A percentile compares a stretch with the other conserved stretches of the same genome.
Evolutionary conservation across 2,329 filamentous ascomycete genomes (phyloP).

Genomic region (Paracamarosporium sp.): DNA sequence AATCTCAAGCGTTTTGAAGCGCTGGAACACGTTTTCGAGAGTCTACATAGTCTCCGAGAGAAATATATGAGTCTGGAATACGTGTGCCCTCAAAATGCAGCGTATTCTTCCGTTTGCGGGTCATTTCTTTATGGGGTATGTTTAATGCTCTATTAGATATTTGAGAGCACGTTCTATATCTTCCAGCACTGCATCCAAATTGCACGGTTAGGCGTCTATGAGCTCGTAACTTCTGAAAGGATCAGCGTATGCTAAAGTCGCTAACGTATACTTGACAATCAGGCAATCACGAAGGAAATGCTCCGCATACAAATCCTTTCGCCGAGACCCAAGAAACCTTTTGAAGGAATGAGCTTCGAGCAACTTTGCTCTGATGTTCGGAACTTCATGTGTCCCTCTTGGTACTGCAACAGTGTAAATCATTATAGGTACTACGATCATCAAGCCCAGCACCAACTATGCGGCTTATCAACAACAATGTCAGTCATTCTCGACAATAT

Average conservation of each 20-base stretch:
- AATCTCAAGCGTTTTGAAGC: neutral
- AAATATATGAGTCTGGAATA: neutral
- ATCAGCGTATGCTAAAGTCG: no score
- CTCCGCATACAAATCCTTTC: neutral
- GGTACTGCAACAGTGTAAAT: neutral
- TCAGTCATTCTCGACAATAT: neutral
- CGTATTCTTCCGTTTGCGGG: neutral
- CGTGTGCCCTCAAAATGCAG: neutral
- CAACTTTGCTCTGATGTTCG: neutral
- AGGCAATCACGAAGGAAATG: neutral
- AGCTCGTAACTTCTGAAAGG: no score
- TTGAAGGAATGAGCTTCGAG: neutral
- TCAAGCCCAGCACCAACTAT: neutral
- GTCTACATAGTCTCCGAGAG: neutral
- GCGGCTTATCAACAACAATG: neutral
- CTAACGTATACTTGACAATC: neutral
- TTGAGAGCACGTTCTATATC: no score
- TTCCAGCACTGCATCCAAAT: no score
- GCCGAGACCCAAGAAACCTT: neutral
- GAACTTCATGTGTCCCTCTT: neutral
- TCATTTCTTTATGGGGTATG: neutral
- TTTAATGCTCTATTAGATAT: neutral
- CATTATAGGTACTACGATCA: neutral
- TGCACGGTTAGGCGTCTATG: no score
- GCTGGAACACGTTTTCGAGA: neutral